Evolutionary conservation across 116 monocot species (phyloP).

Genomic region (Phalaenopsis hybrid): DNA sequence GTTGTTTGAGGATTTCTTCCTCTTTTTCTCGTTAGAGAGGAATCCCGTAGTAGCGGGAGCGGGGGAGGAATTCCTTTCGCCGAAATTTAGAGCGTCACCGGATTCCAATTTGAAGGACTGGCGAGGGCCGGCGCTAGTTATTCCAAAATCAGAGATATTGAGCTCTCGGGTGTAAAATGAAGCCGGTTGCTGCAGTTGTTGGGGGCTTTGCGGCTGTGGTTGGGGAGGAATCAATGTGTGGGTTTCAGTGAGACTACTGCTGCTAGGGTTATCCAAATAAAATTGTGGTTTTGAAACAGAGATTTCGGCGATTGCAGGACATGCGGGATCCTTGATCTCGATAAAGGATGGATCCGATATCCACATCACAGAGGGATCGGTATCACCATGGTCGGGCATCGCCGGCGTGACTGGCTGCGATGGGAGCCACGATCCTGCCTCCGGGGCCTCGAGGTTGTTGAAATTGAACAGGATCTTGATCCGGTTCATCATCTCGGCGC

Average conservation of each 20-base stretch:
- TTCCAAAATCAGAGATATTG: conserved; percentile 21
- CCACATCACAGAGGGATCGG: conserved; percentile 37
- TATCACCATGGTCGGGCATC: conserved; percentile 19
- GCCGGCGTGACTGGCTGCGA: neutral
- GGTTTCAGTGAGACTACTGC: conserved; percentile 11
- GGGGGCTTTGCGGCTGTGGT: neutral
- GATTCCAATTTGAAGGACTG: conserved; percentile 26
- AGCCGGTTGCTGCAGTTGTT: conserved; percentile 1
- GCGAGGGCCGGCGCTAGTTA: conserved; percentile 1
- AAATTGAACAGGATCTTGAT: conserved; percentile 41
- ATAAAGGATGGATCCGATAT: conserved; percentile 38
- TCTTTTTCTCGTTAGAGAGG: conserved; percentile 4
- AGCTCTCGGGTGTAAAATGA: conserved; percentile 12
- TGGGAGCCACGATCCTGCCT: conserved; percentile 13
- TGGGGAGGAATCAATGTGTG: conserved; percentile 7
- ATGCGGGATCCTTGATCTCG: conserved; percentile 36
- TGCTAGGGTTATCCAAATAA: conserved; percentile 7
- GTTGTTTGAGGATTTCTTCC: conserved; percentile 23
- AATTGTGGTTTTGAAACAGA: conserved; percentile 19
- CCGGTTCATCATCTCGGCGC: conserved; percentile 33
- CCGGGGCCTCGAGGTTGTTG: neutral
- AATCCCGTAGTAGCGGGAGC: neutral
- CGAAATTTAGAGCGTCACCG: conserved; percentile 28
- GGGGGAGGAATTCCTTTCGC: conserved; percentile 19
- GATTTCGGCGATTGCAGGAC: conserved; percentile 13